Conservation (phyloP, 192 early-diverging fungal species). For the Coemansia erecta region DNA sequence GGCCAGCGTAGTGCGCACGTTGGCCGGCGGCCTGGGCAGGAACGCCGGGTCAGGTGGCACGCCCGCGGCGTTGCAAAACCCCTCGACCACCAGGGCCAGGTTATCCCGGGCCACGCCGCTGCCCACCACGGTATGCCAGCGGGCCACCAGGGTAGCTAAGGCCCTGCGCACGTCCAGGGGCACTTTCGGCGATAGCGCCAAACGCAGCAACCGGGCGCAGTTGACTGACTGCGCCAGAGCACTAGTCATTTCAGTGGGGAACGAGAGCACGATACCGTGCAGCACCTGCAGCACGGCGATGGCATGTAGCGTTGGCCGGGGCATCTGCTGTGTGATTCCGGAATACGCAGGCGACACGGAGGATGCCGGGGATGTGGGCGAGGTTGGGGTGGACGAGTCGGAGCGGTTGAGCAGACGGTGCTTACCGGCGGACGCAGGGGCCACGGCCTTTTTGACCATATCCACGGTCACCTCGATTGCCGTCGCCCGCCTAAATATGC, state of each 20-base stretch:
- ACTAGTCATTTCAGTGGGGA: constrained; percentile 14
- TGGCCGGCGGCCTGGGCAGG: constrained; percentile 9
- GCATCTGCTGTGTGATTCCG: constrained; percentile 1
- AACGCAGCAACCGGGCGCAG: constrained; percentile 9
- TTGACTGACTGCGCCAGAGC: constrained; percentile 5
- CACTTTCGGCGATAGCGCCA: neutral
- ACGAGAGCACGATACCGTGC: constrained; percentile 22
- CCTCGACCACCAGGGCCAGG: constrained; percentile 23
- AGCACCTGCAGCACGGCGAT: constrained; percentile 22
- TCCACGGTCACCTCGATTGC: too few species aligned
- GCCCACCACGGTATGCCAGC: constrained; percentile 21
- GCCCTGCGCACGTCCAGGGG: constrained; percentile 26
- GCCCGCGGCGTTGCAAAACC: constrained; percentile 12
- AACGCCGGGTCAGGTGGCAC: constrained; percentile 8
- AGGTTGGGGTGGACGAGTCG: neutral
- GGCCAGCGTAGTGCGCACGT: neutral
- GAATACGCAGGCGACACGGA: neutral
- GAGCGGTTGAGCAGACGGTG: too few species aligned
- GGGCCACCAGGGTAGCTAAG: constrained; percentile 12
- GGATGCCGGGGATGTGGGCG: neutral
- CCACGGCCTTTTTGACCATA: too few species aligned
- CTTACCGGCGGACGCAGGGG: too few species aligned
- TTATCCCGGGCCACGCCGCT: neutral
- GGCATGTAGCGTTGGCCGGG: constrained; percentile 1
- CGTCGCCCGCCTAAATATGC: too few species aligned